Evolutionary conservation across 1,284 basidiomycete genomes (phyloP).

Genomic region (Cystobasidium slooffiae): DNA sequence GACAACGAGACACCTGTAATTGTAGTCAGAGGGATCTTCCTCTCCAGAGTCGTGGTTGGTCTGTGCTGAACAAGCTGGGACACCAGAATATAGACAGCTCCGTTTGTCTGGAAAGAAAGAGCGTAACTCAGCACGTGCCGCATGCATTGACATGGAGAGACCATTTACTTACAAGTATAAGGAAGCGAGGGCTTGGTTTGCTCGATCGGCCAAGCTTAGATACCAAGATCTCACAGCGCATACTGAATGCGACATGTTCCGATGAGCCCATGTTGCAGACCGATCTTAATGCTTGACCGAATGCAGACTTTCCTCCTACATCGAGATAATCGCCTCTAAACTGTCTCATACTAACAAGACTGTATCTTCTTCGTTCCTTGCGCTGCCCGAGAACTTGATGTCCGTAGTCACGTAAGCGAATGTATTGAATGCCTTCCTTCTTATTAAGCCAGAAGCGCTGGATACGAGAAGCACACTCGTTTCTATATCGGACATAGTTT

Average conservation of each 20-base stretch:
- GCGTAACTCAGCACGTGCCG: neutral
- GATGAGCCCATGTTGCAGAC: slow-evolving; percentile 70
- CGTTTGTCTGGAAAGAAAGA: slow-evolving; percentile 69
- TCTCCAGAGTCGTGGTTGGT: slow-evolving; percentile 70
- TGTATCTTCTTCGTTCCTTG: slow-evolving; percentile 93
- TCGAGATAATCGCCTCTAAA: slow-evolving; percentile 98
- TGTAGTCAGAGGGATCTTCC: slow-evolving; percentile 85
- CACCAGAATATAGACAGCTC: slow-evolving; percentile 83
- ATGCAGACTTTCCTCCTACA: slow-evolving; percentile 74
- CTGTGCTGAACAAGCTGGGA: slow-evolving; percentile 71
- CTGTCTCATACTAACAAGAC: slow-evolving; percentile 88
- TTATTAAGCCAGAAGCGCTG: slow-evolving; percentile 99
- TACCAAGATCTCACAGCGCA: slow-evolving; percentile 80
- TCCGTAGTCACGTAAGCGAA: slow-evolving; percentile 87
- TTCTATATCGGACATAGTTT: slow-evolving; percentile 91
- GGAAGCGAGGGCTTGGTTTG: slow-evolving; percentile 87
- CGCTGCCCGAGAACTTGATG: slow-evolving; percentile 87
- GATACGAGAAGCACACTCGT: slow-evolving; percentile 92
- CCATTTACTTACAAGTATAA: slow-evolving; percentile 72
- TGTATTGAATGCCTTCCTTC: slow-evolving; percentile 88
- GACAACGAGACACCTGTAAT: slow-evolving; percentile 87
- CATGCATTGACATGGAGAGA: neutral
- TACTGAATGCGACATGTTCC: slow-evolving; percentile 84
- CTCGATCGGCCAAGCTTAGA: slow-evolving; percentile 87
- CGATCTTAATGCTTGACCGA: slow-evolving; percentile 77